Conservation (phyloP, 2,329 filamentous ascomycete species). For the Cladosporium sp. region DNA sequence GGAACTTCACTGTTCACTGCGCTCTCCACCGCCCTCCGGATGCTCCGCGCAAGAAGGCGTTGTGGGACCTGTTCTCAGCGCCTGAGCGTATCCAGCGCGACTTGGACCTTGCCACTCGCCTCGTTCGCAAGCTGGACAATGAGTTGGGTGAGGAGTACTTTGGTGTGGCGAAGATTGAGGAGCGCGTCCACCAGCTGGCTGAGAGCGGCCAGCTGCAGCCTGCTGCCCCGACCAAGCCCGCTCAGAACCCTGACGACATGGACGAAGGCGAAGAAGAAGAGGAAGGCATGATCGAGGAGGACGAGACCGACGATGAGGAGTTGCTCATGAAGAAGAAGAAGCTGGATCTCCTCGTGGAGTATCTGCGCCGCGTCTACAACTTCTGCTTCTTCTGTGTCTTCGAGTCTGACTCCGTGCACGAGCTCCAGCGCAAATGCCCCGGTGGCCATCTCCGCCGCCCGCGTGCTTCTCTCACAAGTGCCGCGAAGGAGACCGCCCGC, state of each 20-base stretch:
- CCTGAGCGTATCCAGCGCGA: conserved; percentile 92
- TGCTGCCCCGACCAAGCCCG: conserved; percentile 45
- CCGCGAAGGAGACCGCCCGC: conserved; percentile 76
- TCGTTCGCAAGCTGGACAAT: conserved; percentile 77
- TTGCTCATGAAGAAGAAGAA: conserved; percentile 92
- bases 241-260: conserved; percentile 54
- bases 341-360: conserved; percentile 90
- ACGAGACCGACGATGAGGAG: conserved; percentile 75
- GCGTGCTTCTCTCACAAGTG: conserved; percentile 72
- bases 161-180: conserved; percentile 73
- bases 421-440: conserved; percentile 90
- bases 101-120: conserved; percentile 70
- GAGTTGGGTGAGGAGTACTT: conserved; percentile 74
- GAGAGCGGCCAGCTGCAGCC: conserved; percentile 72
- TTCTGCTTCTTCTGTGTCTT: conserved; percentile 99
- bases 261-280: conserved; percentile 74
- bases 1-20: conserved; percentile 96
- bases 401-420: conserved; percentile 94
- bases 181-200: conserved; percentile 75
- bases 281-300: conserved; percentile 43
- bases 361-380: conserved; percentile 91
- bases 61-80: conserved; percentile 94
- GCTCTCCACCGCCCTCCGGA: conserved; percentile 87
- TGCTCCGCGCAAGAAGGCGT: conserved; percentile 83
- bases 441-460: conserved; percentile 94